Evolutionary conservation across 2,329 filamentous ascomycete genomes (phyloP).

Genomic region (Amphichorda felina): DNA sequence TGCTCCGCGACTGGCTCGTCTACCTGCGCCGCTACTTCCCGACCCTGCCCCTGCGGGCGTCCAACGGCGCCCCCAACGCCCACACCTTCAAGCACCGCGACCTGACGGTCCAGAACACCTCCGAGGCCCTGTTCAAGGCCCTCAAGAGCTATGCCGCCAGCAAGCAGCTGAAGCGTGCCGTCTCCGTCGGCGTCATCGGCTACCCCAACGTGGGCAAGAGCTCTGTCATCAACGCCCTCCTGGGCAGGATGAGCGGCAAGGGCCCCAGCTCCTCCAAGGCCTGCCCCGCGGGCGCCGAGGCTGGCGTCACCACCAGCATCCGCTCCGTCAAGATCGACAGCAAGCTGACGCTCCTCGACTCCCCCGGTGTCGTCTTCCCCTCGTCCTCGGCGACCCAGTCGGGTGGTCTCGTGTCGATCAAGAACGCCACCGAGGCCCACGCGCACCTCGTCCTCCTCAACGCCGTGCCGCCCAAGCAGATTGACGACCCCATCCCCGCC

Average conservation of each 20-base stretch:
- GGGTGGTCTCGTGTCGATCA: slow-evolving; percentile 34
- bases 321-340: slow-evolving; percentile 88
- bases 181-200: slow-evolving; percentile 86
- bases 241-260: slow-evolving; percentile 60
- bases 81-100: slow-evolving; percentile 89
- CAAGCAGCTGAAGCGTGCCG: slow-evolving; percentile 76
- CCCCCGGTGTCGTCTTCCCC: slow-evolving; percentile 89
- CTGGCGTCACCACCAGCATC: slow-evolving; percentile 81
- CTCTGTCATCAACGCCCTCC: slow-evolving; percentile 88
- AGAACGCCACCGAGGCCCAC: slow-evolving; percentile 59
- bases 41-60: slow-evolving; percentile 78
- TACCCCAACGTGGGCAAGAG: slow-evolving; percentile 97
- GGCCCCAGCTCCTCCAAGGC: slow-evolving; percentile 45
- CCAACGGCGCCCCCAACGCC: slow-evolving; percentile 70
- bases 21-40: slow-evolving; percentile 85
- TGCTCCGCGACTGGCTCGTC: slow-evolving; percentile 73
- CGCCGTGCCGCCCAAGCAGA: slow-evolving; percentile 85
- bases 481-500: slow-evolving; percentile 82
- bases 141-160: slow-evolving; percentile 80
- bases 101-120: slow-evolving; percentile 76
- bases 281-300: slow-evolving; percentile 83
- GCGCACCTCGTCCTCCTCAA: slow-evolving; percentile 82
- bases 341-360: slow-evolving; percentile 88
- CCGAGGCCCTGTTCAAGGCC: slow-evolving; percentile 73
- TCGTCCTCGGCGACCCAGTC: slow-evolving; percentile 35